Conservation (phyloP, 306 rosid species). For the Begonia fuchsioides region DNA sequence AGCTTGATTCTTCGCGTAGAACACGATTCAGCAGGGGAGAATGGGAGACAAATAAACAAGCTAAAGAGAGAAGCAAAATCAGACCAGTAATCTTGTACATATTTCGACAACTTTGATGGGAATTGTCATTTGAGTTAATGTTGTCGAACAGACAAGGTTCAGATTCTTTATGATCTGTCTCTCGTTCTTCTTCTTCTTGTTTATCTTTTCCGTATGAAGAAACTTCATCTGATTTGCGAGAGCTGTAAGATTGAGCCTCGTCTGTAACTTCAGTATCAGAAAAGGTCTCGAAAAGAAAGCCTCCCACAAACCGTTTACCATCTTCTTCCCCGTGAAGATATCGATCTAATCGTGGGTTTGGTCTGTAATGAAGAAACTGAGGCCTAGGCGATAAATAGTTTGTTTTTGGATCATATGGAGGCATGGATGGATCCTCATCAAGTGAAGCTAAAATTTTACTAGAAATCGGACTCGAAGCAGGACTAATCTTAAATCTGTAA, state of each 20-base stretch:
- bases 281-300: slow-evolving; percentile 27
- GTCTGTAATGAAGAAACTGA: slow-evolving; percentile 68
- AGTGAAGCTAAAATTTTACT: slow-evolving; percentile 28
- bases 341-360: slow-evolving; percentile 35
- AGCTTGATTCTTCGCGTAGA: too few relatives aligned
- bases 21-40: too few relatives aligned
- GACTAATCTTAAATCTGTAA: slow-evolving; percentile 60
- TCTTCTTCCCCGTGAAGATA: slow-evolving; percentile 25
- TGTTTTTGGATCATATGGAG: slow-evolving; percentile 72
- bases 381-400: slow-evolving; percentile 83
- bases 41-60: too few relatives aligned
- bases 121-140: too few relatives aligned
- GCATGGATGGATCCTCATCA: slow-evolving; percentile 45
- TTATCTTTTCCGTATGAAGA: slow-evolving; percentile 24
- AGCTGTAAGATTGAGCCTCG: slow-evolving; percentile 34
- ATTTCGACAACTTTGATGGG: too few relatives aligned
- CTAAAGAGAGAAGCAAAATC: too few relatives aligned
- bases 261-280: slow-evolving; percentile 34
- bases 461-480: slow-evolving; percentile 21
- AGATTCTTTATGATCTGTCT: not conserved
- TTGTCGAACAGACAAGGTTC: too few relatives aligned
- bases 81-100: too few relatives aligned
- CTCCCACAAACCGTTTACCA: slow-evolving; percentile 25
- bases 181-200: slow-evolving; percentile 6
- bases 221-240: slow-evolving; percentile 34